Evolutionary conservation across 306 rosid genomes (phyloP), one percentile per base, ranked within the genome.

Genomic region (Rubus parviflorus): DNA sequence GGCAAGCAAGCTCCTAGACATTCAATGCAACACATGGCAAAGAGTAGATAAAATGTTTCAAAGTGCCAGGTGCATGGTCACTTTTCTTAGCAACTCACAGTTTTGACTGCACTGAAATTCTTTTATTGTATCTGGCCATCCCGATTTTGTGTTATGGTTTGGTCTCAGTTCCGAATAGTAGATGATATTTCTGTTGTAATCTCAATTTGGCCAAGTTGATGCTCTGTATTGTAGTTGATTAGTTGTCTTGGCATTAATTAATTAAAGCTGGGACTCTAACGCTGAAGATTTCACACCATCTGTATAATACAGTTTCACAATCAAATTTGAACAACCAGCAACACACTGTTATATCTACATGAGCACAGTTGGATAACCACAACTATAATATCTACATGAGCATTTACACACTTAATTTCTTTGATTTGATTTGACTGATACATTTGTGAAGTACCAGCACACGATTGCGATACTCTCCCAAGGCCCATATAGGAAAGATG

Each of bases 1-100:
- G 89, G 97, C 97, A 19, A 86, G 82, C 82, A 88, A 85, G 84
- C 92, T 95, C 68, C 90, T 90, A 23, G 97, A 95, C 42, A 83
- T 86, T 70, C 98, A 95, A 53, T 68, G 84, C 83, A 65, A 76
- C 76, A 93, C 91, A 70, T 92, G 98, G 98, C 87, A 89, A 74
- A 84, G 80, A 76, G 87, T 92, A 56, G 97, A 95, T 56, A 89
- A 81, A 67, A 70, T 95, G 83, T 92, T 95, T 75, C 97, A 95
- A 69, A 83, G 89, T 63, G 35, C 80, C 4, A 87, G 97, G 81
- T 95, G 97, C 75, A 84, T 90, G 88, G 84, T 95, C 63, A 81
- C 91, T 58, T 95, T 92, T 81, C 91, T 92, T 42, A 82, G 97
- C 86, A 88, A 92, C 75, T 88, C 97, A 37, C 93, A 87, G 74